phyloP scores from a whole-genome alignment of 345 rosid genomes.

The Arabidopsis arenosa region DNA sequence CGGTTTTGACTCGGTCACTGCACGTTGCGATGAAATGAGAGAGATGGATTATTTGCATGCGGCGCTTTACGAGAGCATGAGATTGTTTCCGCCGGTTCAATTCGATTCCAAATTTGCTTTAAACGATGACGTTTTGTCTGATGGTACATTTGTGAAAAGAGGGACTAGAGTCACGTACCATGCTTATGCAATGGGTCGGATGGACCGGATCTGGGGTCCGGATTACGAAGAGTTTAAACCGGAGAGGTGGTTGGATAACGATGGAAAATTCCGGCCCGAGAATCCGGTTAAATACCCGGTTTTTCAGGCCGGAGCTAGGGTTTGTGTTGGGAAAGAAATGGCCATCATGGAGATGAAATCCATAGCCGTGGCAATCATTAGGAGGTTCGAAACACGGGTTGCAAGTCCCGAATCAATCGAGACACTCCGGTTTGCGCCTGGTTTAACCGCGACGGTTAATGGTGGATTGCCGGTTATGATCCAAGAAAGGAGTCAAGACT shows the following conservation, averaged over 20 bases:
- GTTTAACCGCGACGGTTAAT: conserved; percentile 74
- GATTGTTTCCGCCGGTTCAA: conserved; percentile 78
- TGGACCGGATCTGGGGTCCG: conserved; percentile 69
- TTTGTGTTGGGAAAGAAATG: conserved; percentile 83
- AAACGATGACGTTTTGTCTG: conserved; percentile 66
- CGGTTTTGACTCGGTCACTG: conserved; percentile 40
- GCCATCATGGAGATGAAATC: conserved; percentile 68
- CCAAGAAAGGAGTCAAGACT: conserved; percentile 43
- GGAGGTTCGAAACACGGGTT: conserved; percentile 48
- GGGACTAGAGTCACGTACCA: conserved; percentile 84
- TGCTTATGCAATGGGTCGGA: conserved; percentile 81
- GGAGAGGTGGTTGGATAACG: conserved; percentile 66
- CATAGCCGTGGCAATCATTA: conserved; percentile 57
- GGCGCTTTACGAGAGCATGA: conserved; percentile 61
- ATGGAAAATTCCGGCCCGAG: conserved; percentile 53
- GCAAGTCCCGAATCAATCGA: conserved; percentile 13
- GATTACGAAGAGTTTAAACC: conserved; percentile 76
- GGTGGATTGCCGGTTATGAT: conserved; percentile 77
- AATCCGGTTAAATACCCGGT: conserved; percentile 72
- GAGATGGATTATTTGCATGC: conserved; percentile 70
- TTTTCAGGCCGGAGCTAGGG: conserved; percentile 75
- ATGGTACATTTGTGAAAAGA: conserved; percentile 56
- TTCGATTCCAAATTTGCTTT: conserved; percentile 72
- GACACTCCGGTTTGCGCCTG: conserved; percentile 59
- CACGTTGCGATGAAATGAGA: conserved; percentile 48